These are phyloP conservation scores for Akanthomyces dipterigenus DNA, from an alignment of 2,329 filamentous ascomycete species.

Conservation along the genomic window DNA sequence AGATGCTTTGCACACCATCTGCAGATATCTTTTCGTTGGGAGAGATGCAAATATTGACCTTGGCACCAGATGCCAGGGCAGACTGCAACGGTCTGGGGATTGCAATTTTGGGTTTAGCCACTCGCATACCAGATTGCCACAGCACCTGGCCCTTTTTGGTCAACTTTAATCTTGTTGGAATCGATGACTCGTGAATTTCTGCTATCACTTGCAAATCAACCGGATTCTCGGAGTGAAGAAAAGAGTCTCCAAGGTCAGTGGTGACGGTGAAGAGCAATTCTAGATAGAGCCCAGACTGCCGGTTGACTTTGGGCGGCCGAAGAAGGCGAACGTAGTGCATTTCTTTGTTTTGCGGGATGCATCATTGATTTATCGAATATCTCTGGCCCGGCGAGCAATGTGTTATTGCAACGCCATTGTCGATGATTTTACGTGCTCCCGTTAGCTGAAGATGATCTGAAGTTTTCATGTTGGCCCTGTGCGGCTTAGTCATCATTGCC, in stretches of 20 bases:
- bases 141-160: constrained; percentile 22
- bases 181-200: constrained; percentile 18
- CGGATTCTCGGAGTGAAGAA: constrained; percentile 38
- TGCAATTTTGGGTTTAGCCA: constrained; percentile 29
- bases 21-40: constrained; percentile 21
- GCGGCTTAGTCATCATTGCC: constrained; percentile 4
- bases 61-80: constrained; percentile 19
- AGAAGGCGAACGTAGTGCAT: constrained; percentile 56
- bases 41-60: constrained; percentile 24
- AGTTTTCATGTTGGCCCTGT: not conserved
- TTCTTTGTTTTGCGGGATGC: not conserved
- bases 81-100: constrained; percentile 22
- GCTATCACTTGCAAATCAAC: constrained; percentile 36
- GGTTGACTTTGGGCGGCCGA: constrained; percentile 36
- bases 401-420: not conserved
- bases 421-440: not conserved
- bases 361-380: rapidly evolving
- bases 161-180: constrained; percentile 19
- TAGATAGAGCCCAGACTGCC: constrained; percentile 22
- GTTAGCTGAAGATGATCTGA: not conserved
- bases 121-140: constrained; percentile 31
- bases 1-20: constrained; percentile 21
- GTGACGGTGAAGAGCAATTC: constrained; percentile 47
- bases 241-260: constrained; percentile 51
- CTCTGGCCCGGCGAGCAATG: not conserved